Base-by-base conservation (phyloP, 495 filamentous ascomycete species). In the Achaetomiella virescens region DNA sequence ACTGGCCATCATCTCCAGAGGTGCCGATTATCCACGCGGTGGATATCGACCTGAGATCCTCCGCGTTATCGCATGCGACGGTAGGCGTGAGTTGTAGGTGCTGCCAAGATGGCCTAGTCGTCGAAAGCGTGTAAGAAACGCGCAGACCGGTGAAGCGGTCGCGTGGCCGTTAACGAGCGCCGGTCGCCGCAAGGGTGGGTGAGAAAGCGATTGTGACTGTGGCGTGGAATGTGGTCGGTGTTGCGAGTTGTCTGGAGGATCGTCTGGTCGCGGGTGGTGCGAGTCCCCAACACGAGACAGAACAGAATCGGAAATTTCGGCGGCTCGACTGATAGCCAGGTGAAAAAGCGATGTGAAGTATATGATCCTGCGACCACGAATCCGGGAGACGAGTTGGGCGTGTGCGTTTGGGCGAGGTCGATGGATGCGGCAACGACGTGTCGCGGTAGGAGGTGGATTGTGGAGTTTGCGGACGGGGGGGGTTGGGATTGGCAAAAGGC, bases 1-100 rank as follows among this genome's bases (percentile, higher is more conserved):
- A 65, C 83, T 81, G 42, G 64, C 61, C 82, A 86, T 87, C 81
- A 81, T 81, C 61, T 73, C 72, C 67, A 38, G 48, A 44, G 56
- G 37, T 66, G 73, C 67, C 75, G 70, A 75, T 52, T 71, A 77
- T 69, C 75, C 76, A 78, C 76, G 45, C 57, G 66, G 75, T 75
- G 75, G 75, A 77, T 73, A 72, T 72, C 73, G 74, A 77, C 74
- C 53, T 54, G 54, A 24, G 48, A 43, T 54, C 49, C 53, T 61
- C 52, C 52, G 61, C 62, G 60, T 58, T 72, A 72, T 77, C 66
- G 72, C 76, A 77, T 77, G 64, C 74, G 72, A 72, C 63, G 62
- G 36, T 52, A 46, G 37, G 35, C 21, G 21, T 46, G 20, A 52
- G 40, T 42, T 17, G 52, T 17, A 25, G 43, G 40, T 55, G 46